A percentile compares a stretch with the other conserved stretches of the same genome.
phyloP scores from a whole-genome alignment of 495 filamentous ascomycete species.

The Tuber magnatum region DNA sequence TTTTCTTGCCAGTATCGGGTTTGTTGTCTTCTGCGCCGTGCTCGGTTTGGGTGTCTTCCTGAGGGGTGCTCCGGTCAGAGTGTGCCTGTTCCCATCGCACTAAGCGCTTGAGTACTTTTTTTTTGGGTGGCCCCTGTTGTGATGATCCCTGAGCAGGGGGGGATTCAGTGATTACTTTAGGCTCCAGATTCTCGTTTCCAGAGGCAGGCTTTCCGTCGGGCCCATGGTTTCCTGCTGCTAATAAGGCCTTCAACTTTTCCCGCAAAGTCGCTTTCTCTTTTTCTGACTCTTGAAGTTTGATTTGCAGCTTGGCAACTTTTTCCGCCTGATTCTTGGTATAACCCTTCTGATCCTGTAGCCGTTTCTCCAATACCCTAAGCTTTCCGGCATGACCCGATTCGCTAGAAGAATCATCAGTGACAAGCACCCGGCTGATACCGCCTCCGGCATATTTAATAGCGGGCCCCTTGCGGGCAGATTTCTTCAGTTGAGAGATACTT shows the following conservation, averaged over 20 bases:
- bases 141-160: background rate
- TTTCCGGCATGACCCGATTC: constrained; percentile 12
- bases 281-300: constrained; percentile 15
- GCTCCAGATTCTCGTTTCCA: constrained; percentile 5
- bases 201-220: background rate
- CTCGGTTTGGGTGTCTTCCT: background rate
- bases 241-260: constrained; percentile 10
- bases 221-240: background rate
- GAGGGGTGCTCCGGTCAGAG: background rate
- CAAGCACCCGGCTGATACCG: constrained; percentile 2
- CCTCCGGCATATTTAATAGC: constrained; percentile 30
- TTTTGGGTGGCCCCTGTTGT: constrained; percentile 15
- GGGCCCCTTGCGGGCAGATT: constrained; percentile 21
- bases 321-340: constrained; percentile 35
- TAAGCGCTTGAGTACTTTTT: constrained; percentile 19
- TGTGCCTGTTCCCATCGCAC: constrained; percentile 5
- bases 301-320: constrained; percentile 16
- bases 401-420: constrained; percentile 9
- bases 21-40: background rate
- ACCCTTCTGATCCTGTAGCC: constrained; percentile 25
- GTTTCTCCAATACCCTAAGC: constrained; percentile 9
- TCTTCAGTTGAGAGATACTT: constrained; percentile 14
- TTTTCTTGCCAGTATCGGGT: background rate
- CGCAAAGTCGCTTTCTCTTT: constrained; percentile 18
- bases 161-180: constrained; percentile 9